Conservation (phyloP, 1,139 yeast species). For the Kodamaea alishanica region DNA sequence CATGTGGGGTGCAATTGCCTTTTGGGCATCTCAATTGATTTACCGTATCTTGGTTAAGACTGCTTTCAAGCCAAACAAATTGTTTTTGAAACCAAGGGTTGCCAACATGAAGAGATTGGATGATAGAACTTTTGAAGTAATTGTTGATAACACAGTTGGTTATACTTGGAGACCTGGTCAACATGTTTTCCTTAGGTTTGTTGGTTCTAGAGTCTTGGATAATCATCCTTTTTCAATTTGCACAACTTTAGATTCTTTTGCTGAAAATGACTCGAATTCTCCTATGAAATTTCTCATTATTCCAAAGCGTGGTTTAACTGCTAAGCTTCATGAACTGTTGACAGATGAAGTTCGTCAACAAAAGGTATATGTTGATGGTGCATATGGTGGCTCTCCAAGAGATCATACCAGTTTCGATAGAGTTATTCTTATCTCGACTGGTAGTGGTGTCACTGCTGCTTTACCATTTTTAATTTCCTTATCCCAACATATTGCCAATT, state of each 20-base stretch:
- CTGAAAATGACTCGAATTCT: constrained; percentile 14
- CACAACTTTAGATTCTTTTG: constrained; percentile 24
- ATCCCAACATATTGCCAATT: constrained; percentile 16
- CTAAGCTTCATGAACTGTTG: constrained; percentile 24
- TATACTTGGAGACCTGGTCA: constrained; percentile 59
- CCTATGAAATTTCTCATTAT: constrained; percentile 48
- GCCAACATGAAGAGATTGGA: constrained; percentile 34
- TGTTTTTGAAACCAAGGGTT: constrained; percentile 45
- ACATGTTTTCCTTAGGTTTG: constrained; percentile 52
- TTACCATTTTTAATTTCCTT: constrained; percentile 43
- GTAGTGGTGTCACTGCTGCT: constrained; percentile 57
- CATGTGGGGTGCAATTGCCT: constrained; percentile 54
- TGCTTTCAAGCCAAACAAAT: constrained; percentile 40
- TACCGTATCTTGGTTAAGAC: constrained; percentile 54
- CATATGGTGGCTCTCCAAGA: constrained; percentile 59
- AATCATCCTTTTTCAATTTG: constrained; percentile 65
- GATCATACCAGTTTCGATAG: constrained; percentile 49
- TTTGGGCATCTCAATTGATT: constrained; percentile 51
- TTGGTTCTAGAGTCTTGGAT: constrained; percentile 44
- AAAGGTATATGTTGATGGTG: constrained; percentile 55
- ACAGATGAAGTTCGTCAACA: constrained; percentile 17
- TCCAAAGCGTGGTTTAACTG: constrained; percentile 53
- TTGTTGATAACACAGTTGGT: constrained; percentile 35
- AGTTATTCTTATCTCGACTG: constrained; percentile 41
- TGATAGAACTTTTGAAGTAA: constrained; percentile 39